Percentiles rank a stretch among this genome's conserved stretches.
These are phyloP conservation scores for Neurospora sp. DNA, from an alignment of 495 filamentous ascomycete genomes.

Conservation along the genomic window DNA sequence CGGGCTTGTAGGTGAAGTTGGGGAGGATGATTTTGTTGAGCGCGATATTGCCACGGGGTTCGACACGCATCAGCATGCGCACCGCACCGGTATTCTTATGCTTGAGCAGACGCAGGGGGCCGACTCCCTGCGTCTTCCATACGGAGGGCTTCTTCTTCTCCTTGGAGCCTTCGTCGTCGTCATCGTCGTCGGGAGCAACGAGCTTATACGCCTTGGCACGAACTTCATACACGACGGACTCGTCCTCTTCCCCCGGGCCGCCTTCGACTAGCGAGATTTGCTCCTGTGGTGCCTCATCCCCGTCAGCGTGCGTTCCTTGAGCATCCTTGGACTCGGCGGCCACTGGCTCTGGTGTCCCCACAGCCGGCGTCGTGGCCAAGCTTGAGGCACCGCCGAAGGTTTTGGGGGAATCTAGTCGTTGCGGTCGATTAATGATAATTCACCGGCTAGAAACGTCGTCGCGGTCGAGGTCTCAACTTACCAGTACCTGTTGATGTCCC, in stretches of 20 bases:
- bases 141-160: constrained; percentile 28
- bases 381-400: constrained; percentile 40
- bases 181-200: constrained; percentile 20
- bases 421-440: constrained; percentile 11
- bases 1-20: constrained; percentile 45
- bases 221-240: constrained; percentile 51
- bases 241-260: constrained; percentile 62
- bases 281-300: constrained; percentile 40
- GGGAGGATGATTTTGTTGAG: constrained; percentile 56
- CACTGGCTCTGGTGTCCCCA: constrained; percentile 48
- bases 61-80: constrained; percentile 56
- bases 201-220: constrained; percentile 53
- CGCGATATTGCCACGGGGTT: constrained; percentile 58
- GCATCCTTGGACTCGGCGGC: constrained; percentile 44
- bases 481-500: constrained; percentile 35
- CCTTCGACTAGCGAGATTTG: constrained; percentile 54
- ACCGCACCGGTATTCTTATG: constrained; percentile 51
- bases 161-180: constrained; percentile 25
- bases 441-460: background rate
- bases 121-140: constrained; percentile 55
- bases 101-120: constrained; percentile 55
- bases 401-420: constrained; percentile 31
- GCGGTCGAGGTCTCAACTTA: constrained; percentile 19
- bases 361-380: constrained; percentile 48
- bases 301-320: constrained; percentile 35